Conservation (phyloP, 148 eudicot species). For the Camellia japonica region DNA sequence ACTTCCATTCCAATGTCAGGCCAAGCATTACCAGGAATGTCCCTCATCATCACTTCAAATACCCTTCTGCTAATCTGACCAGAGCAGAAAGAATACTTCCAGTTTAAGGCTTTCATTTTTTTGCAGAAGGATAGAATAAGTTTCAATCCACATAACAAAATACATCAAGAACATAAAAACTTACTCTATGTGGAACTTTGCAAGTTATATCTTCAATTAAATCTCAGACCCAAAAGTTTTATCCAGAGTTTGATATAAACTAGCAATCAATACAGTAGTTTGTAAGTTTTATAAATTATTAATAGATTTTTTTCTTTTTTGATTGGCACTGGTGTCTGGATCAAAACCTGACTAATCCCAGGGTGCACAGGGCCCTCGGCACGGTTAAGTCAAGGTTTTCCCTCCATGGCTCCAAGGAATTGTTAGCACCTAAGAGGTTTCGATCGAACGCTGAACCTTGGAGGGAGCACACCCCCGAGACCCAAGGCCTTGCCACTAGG, state of each 20-base stretch:
- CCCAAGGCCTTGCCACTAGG: too few species aligned
- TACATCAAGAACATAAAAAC: too few species aligned
- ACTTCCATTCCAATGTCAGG: too few species aligned
- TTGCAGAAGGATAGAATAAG: neutral
- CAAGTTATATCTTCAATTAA: too few species aligned
- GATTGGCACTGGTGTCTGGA: neutral
- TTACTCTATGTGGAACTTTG: too few species aligned
- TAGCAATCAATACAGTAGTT: neutral
- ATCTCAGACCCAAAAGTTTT: neutral
- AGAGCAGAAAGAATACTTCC: constrained; percentile 4
- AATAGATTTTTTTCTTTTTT: neutral
- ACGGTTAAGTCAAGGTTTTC: neutral
- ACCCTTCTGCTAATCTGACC: constrained; percentile 86
- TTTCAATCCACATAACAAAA: neutral
- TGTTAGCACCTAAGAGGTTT: neutral
- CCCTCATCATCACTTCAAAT: constrained; percentile 71
- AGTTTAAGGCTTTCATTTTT: too few species aligned
- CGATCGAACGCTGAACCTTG: neutral
- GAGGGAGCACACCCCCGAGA: too few species aligned
- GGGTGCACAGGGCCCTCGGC: neutral
- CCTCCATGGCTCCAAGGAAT: neutral
- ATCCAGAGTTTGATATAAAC: neutral
- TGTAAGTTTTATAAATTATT: neutral
- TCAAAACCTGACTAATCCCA: neutral
- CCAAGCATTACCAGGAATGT: neutral